These are phyloP conservation scores for Solanum hybrid DNA, from an alignment of 305 asterid genomes.

Conservation along the genomic window DNA sequence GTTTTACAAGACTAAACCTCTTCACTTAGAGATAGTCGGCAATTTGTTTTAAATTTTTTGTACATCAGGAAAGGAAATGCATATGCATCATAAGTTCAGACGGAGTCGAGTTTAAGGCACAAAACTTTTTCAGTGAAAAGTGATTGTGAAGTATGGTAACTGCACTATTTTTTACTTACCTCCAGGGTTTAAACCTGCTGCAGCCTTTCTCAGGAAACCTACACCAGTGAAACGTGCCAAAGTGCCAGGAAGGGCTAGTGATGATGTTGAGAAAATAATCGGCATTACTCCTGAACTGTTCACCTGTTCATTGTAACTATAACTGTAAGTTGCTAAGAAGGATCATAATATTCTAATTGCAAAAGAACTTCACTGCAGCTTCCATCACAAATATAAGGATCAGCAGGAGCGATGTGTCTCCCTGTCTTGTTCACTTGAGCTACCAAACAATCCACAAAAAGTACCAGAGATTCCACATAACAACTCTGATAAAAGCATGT, in stretches of 20 bases:
- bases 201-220: constrained; percentile 60
- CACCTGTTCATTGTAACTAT: constrained; percentile 41
- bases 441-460: background rate
- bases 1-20: background rate
- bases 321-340: background rate
- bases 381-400: background rate
- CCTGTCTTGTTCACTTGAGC: background rate
- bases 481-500: background rate
- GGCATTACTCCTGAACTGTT: constrained; percentile 99
- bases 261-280: constrained; percentile 92
- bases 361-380: background rate
- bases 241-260: constrained; percentile 91
- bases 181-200: constrained; percentile 76
- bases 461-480: background rate
- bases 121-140: background rate
- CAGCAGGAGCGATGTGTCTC: background rate
- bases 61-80: background rate
- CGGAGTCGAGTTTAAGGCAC: background rate
- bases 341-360: background rate
- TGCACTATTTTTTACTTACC: constrained; percentile 36
- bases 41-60: background rate
- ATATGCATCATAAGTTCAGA: background rate
- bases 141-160: background rate
- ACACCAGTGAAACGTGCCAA: constrained; percentile 93
- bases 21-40: background rate